phyloP scores from a whole-genome alignment of 306 rosid genomes.

The Biancaea sappan region DNA sequence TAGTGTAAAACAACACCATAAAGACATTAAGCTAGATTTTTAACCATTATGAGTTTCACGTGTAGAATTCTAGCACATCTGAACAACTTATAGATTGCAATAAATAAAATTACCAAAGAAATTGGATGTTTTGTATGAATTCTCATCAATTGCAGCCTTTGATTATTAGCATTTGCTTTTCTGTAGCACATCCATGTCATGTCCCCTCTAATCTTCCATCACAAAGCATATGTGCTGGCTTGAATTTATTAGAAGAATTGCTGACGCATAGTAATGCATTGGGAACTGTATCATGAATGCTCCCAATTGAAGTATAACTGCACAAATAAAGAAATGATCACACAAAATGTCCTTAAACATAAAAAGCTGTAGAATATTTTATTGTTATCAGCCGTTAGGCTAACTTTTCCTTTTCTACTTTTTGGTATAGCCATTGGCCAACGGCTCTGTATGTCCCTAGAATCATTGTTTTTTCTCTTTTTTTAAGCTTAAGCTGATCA shows the following conservation, averaged over 20 bases:
- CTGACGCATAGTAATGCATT: conserved; percentile 68
- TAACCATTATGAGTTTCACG: background rate
- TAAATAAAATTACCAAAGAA: background rate
- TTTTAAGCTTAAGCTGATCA: no score
- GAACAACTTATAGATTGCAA: background rate
- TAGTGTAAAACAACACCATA: no score
- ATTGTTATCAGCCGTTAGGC: no score
- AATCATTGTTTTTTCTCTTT: no score
- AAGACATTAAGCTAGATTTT: no score
- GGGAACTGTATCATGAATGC: conserved; percentile 89
- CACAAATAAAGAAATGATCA: conserved; percentile 34
- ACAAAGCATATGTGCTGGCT: conserved; percentile 88
- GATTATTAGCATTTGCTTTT: background rate
- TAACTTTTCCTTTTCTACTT: no score
- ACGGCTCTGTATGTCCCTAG: no score
- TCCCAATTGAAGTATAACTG: conserved; percentile 97
- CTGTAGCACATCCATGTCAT: background rate
- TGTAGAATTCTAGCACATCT: background rate
- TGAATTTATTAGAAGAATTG: conserved; percentile 56
- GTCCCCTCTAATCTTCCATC: conserved; percentile 85
- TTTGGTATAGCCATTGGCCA: no score
- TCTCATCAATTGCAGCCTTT: background rate
- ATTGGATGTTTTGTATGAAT: background rate
- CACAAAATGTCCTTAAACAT: no score
- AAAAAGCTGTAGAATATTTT: no score